phyloP scores from a whole-genome alignment of 2,329 filamentous ascomycete species.

The Penicillium sp. region DNA sequence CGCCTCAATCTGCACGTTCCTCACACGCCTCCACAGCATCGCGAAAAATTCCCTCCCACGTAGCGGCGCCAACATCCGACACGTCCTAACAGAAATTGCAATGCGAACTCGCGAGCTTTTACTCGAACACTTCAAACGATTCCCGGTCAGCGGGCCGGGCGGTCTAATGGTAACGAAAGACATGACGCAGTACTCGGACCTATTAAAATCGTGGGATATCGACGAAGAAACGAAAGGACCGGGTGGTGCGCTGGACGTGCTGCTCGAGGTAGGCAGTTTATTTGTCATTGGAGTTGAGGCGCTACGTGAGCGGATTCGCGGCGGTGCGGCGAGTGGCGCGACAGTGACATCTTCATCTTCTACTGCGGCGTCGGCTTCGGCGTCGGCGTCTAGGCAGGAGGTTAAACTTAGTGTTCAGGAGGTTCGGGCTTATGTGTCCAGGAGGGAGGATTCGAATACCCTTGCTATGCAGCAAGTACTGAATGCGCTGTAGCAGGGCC shows the following conservation, averaged over 20 bases:
- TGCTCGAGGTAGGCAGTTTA: constrained; percentile 91
- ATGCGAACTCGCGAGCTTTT: constrained; percentile 76
- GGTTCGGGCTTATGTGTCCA: constrained; percentile 82
- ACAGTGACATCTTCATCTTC: constrained; percentile 51
- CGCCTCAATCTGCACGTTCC: constrained; percentile 77
- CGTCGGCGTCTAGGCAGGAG: constrained; percentile 46
- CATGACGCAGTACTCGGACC: constrained; percentile 87
- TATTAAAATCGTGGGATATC: constrained; percentile 81
- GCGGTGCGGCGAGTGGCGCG: constrained; percentile 55
- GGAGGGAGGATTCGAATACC: constrained; percentile 80
- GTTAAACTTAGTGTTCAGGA: constrained; percentile 54
- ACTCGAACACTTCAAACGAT: constrained; percentile 93
- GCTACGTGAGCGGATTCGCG: constrained; percentile 70
- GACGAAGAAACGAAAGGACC: constrained; percentile 60
- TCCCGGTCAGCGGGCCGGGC: constrained; percentile 88
- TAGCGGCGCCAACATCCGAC: constrained; percentile 75
- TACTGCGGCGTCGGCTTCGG: constrained; percentile 1
- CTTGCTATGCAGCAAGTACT: constrained; percentile 83
- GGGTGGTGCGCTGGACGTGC: constrained; percentile 72
- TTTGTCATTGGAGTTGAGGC: constrained; percentile 91
- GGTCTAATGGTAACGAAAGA: constrained; percentile 96
- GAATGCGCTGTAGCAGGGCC: constrained; percentile 60
- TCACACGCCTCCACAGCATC: constrained; percentile 68
- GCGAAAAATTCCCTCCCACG: constrained; percentile 66
- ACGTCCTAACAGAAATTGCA: constrained; percentile 83